Base-by-base conservation (phyloP, 2,329 filamentous ascomycete genomes). In the Endoconidiophora polonica region DNA sequence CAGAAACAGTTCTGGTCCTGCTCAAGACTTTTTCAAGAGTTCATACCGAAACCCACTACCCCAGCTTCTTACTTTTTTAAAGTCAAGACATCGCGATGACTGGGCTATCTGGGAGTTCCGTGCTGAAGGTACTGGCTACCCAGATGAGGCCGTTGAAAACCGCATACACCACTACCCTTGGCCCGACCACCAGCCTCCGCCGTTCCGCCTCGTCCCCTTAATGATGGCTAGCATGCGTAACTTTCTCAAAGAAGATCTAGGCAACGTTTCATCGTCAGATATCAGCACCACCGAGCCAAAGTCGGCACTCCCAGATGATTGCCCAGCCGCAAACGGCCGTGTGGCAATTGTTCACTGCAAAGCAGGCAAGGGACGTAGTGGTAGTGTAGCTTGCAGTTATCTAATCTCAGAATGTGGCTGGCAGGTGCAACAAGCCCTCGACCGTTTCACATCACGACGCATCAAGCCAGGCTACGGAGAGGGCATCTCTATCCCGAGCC, bases 101-200 rank as follows among this genome's bases (percentile, higher is more conserved):
- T 98, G 91, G 91, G 79, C 83, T 2, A 94, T 98, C 59, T 98
- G 90, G 86, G 91, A 98, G 66, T 98, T 98, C 59, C 81, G 91
- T 43, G 91, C 87, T 36, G 91, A 98, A 63, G 91, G 91, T 4
- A 95, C 91, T 0, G 91, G 91, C 1, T 98, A 98, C 59, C 87
- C 87, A 0, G 91, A 98, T 60, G 76, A 79, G 16, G 84, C 88
- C 52, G 90, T 98, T 1, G 86, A 94, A 62, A 74, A 77, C 33
- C 75, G 88, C 2, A 81, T 96, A 55, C 77, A 82, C 55, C 91
- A 98, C 65, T 96, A 88, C 60, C 91, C 91, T 0, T 98, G 86
- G 79, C 91, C 91, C 0, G 91, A 98, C 62, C 91, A 98, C 61
- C 91, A 98, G 62, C 91, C 91, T 3, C 91, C 91, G 48, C 91